Conservation (phyloP, 805 yeast species). For the Grigorovia jiainica region DNA sequence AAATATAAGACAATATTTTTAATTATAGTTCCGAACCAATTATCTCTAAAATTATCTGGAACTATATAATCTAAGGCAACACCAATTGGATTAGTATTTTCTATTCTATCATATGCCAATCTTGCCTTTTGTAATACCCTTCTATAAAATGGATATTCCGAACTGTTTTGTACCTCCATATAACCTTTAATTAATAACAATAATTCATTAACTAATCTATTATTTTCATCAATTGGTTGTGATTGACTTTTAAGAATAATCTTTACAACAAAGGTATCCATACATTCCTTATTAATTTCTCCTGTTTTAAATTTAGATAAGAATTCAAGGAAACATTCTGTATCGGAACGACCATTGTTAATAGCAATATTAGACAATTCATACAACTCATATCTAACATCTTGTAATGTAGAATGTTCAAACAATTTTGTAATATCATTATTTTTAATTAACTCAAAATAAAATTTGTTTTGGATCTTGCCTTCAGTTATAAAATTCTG, state of each 20-base stretch:
- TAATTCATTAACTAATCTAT: background rate
- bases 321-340: background rate
- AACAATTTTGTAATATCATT: background rate
- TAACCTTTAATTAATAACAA: background rate
- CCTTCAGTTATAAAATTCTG: background rate
- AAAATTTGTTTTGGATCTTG: background rate
- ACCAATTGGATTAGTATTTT: background rate
- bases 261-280: background rate
- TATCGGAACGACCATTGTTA: background rate
- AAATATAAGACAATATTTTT: conserved; percentile 19
- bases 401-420: background rate
- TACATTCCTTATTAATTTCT: background rate
- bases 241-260: background rate
- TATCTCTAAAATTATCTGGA: conserved; percentile 16
- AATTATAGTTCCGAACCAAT: conserved; percentile 9
- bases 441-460: background rate
- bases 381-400: background rate
- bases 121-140: background rate
- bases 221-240: background rate
- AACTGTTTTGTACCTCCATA: background rate
- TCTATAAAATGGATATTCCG: background rate
- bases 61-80: conserved; percentile 12
- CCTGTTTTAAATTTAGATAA: background rate
- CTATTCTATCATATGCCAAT: background rate
- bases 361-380: background rate